Evolutionary conservation across 2,329 filamentous ascomycete genomes (phyloP), one percentile per base, ranked within the genome.

Genomic region (Escovopsis sp.): DNA sequence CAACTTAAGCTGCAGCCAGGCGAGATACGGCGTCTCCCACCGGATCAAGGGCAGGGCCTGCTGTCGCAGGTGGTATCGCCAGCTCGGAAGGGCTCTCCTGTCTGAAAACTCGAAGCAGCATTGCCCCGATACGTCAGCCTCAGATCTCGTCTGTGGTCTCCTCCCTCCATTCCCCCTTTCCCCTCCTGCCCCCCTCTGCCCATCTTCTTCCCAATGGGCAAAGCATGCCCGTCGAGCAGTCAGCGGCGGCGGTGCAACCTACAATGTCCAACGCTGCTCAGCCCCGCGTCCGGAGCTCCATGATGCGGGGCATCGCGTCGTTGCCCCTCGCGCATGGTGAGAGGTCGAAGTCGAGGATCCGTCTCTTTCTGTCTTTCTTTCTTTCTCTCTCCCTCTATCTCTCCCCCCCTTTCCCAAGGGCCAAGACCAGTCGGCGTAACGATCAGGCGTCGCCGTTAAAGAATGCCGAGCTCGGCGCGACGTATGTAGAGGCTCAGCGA

Each of bases 11-110:
- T 98, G 90, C 51, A 94, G 63, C 62, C 73, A 79, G 38, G 88
- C 88, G 14, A 98, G 76, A 58, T 93, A 90, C 1, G 87, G 88
- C 21, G 90, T 98, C 63, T 98, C 90, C 79, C 79, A 87, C 54
- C 90, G 78, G 37, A 96, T 76, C 39, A 96, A 68, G 42, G 88
- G 88, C 39, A 98, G 76, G 39, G 88, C 66, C 47, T 65, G 66
- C 56, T 93, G 79, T 54, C 90, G 84, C 46, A 94, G 61, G 42
- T 66, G 63, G 62, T 94, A 94, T 49, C 90, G 79, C 90, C 90
- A 96, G 69, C 59, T 58, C 36, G 90, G 87, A 39, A 98, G 74
- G 45, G 76, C 76, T 54, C 76, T 73, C 51, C 80, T 85, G 60
- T 94, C 86, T 94, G 45, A 17, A 10, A 27, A 5, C 26, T n/a